Conservation (phyloP, 139 green algal species). For the Asterochloris erici region DNA sequence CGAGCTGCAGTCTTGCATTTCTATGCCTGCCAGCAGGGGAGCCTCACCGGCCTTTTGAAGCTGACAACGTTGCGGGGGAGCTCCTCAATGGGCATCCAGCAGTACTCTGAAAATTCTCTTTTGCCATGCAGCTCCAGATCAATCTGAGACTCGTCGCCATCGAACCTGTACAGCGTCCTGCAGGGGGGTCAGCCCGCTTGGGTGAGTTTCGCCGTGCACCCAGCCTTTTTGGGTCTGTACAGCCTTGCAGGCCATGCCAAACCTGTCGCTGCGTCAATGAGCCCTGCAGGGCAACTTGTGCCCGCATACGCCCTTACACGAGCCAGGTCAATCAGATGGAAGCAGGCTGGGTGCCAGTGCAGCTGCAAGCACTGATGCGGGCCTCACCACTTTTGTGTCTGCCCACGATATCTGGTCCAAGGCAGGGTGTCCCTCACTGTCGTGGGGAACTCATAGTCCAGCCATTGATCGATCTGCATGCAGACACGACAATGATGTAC, state of each 20-base stretch:
- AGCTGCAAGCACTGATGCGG: not conserved
- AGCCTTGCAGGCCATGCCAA: not conserved
- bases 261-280: not conserved
- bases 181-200: not conserved
- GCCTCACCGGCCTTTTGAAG: not conserved
- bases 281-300: not conserved
- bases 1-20: not conserved
- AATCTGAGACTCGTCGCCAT: conserved; percentile 42
- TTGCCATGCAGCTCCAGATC: conserved; percentile 30
- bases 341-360: not conserved
- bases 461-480: conserved; percentile 35
- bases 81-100: conserved; percentile 34
- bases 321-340: not conserved
- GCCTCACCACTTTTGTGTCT: conserved; percentile 49
- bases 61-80: conserved; percentile 19
- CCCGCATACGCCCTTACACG: not conserved
- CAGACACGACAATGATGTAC: not conserved
- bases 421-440: conserved; percentile 8
- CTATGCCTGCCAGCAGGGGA: no score
- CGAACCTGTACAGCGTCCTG: conserved; percentile 42
- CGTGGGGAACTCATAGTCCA: conserved; percentile 47
- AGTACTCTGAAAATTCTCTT: conserved; percentile 45
- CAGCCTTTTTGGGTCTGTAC: not conserved
- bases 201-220: not conserved
- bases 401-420: conserved; percentile 34